Evolutionary conservation across 805 yeast species (phyloP).

Genomic region (Kodamaea restingae): DNA sequence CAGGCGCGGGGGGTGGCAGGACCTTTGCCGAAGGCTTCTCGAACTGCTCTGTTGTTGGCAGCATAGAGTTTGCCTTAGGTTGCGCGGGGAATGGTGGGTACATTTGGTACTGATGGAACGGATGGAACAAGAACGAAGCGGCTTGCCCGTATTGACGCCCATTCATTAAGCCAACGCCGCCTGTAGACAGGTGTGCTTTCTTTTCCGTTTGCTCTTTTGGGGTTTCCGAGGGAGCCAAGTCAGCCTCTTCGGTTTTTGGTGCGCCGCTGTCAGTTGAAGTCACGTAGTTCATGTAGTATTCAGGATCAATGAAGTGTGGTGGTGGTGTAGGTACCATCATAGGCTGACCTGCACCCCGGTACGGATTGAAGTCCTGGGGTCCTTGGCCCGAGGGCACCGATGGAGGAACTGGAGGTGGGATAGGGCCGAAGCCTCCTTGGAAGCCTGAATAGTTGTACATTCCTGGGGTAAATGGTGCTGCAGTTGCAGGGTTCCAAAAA

Average conservation of each 20-base stretch:
- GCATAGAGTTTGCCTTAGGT: not conserved
- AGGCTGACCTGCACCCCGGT: slow-evolving; percentile 13
- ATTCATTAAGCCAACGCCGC: slow-evolving; percentile 26
- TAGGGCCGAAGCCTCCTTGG: slow-evolving; percentile 7
- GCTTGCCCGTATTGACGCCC: slow-evolving; percentile 23
- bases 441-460: slow-evolving; percentile 17
- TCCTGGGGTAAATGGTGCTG: slow-evolving; percentile 54
- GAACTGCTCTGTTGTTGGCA: slow-evolving; percentile 2
- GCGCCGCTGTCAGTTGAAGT: slow-evolving; percentile 5
- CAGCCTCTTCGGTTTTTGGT: too few relatives aligned
- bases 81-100: slow-evolving; percentile 25
- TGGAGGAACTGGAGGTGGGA: slow-evolving; percentile 21
- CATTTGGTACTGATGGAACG: slow-evolving; percentile 46
- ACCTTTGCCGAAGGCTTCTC: slow-evolving; percentile 2
- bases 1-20: slow-evolving; percentile 6
- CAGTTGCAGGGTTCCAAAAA: slow-evolving; percentile 67
- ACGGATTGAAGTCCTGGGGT: slow-evolving; percentile 1
- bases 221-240: too few relatives aligned
- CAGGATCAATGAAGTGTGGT: slow-evolving; percentile 36
- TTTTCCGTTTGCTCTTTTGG: not conserved
- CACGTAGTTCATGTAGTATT: slow-evolving; percentile 27
- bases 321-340: slow-evolving; percentile 35
- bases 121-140: slow-evolving; percentile 44
- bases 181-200: slow-evolving; percentile 25
- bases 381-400: slow-evolving; percentile 9